Evolutionary conservation across 2,329 filamentous ascomycete genomes (phyloP).

Genomic region (Aspergillus sp.): DNA sequence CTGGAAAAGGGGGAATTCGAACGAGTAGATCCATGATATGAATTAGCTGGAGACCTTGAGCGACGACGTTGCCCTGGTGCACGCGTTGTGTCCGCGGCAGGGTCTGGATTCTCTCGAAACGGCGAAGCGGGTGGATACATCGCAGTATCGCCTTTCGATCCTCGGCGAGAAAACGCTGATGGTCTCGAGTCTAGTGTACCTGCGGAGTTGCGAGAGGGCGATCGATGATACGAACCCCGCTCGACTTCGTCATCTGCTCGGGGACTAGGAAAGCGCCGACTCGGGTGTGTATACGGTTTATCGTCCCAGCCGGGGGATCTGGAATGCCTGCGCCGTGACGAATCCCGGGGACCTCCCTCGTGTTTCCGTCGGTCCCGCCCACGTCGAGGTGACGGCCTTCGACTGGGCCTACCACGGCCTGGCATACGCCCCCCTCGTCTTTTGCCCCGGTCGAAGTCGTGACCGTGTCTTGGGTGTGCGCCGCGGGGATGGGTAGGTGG

Average conservation of each 20-base stretch:
- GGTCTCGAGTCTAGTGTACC: slow-evolving; percentile 34
- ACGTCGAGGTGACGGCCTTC: slow-evolving; percentile 32
- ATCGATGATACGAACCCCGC: slow-evolving; percentile 30
- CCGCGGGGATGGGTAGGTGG: slow-evolving; percentile 22
- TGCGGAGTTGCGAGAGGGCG: slow-evolving; percentile 35
- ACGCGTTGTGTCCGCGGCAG: slow-evolving; percentile 32
- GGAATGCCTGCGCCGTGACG: slow-evolving; percentile 29
- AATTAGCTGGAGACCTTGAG: slow-evolving; percentile 50
- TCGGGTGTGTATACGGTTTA: slow-evolving; percentile 26
- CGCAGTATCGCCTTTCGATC: slow-evolving; percentile 20
- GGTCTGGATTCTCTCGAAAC: slow-evolving; percentile 32
- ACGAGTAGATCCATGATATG: slow-evolving; percentile 61
- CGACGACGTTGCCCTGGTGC: slow-evolving; percentile 34
- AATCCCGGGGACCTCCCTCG: slow-evolving; percentile 29
- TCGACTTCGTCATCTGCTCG: slow-evolving; percentile 26
- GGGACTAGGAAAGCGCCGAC: slow-evolving; percentile 29
- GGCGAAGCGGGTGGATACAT: slow-evolving; percentile 36
- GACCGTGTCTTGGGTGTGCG: slow-evolving; percentile 29
- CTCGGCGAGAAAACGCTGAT: slow-evolving; percentile 25
- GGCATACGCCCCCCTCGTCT: slow-evolving; percentile 36
- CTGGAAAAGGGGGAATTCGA: slow-evolving; percentile 60
- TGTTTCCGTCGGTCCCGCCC: slow-evolving; percentile 34
- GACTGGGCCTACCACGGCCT: slow-evolving; percentile 33
- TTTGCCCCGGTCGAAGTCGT: slow-evolving; percentile 38
- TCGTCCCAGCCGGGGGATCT: slow-evolving; percentile 33